Evolutionary conservation across 768 basidiomycete species (phyloP), one percentile per base, ranked within the genome.

Genomic region (Sarcomyxa edulis): DNA sequence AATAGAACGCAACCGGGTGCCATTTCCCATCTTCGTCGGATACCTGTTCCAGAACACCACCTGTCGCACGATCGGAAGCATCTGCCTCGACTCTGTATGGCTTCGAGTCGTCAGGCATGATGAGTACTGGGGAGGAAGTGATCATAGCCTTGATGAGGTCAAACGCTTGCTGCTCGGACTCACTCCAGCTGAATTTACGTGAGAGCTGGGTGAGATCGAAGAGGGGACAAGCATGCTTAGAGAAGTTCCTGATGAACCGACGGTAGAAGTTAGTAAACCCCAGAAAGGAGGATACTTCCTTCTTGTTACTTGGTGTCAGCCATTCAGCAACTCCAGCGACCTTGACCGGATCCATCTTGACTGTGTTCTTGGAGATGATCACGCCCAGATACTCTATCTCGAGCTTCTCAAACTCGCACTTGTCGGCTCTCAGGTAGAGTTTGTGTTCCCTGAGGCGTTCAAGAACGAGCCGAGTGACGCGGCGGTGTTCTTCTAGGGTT

Each of bases 251-350:
- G 6, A 69, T 59, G 38, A 68, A 69, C 0, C 45, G 15, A 1
- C 53, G 30, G 26, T 66, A 69, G 39, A 61, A 69, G 23, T 66
- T 66, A 0, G 42, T 21, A 25, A 74, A 72, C 0, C 70, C 63
- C 0, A 71, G 42, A 40, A 74, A 76, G 8, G 51, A 48, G 36
- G 64, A 65, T 0, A 71, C 19, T 2, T 72, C 56, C 2, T 47
- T 48, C 20, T 60, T 45, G 15, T 28, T 47, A 0, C n/a, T 40
- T 0, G 64, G 64, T 0, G n/a, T 36, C 0, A 55, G 63, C 65
- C 66, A 68, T 0, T 50, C 32, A 0, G 16, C 3, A 5, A 69
- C 45, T 0, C 50, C 54, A 1, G 49, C 14, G 1, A 67, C 44
- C 38, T 69, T 69, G 3, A 38, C 30, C 0, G 50, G 48, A 27